These are phyloP conservation scores for Macrophomina phaseolina DNA, from an alignment of 2,329 filamentous ascomycete genomes.

Conservation along the genomic window DNA sequence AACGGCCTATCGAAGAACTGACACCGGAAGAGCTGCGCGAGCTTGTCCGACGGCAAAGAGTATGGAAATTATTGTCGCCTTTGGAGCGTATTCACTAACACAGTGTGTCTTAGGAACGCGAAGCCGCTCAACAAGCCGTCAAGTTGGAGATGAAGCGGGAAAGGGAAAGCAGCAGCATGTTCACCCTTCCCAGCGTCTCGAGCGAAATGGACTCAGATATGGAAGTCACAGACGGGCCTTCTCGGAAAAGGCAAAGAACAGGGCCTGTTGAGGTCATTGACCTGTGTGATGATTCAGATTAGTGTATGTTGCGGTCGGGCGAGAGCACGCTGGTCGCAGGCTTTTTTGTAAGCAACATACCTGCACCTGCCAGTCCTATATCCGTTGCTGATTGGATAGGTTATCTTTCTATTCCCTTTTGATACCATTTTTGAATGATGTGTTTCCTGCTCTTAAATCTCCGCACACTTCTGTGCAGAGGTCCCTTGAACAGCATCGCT, in stretches of 20 bases:
- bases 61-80: not conserved
- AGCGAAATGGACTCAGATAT: conserved; percentile 14
- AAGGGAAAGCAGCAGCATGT: conserved; percentile 6
- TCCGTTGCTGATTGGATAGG: no score
- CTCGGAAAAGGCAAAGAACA: conserved; percentile 10
- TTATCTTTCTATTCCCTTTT: no score
- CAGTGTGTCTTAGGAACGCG: not conserved
- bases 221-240: conserved; percentile 11
- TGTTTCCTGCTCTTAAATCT: no score
- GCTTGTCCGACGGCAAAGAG: conserved; percentile 33
- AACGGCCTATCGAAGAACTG: conserved; percentile 33
- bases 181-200: not conserved
- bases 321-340: no score
- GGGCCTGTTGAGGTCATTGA: conserved; percentile 9
- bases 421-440: no score
- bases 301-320: not conserved
- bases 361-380: no score
- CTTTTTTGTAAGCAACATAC: no score
- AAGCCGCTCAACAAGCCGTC: not conserved
- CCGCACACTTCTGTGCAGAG: no score
- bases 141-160: conserved; percentile 10
- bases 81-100: not conserved
- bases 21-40: conserved; percentile 35
- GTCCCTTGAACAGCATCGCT: no score
- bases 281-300: conserved; percentile 15